Base-by-base conservation (phyloP, 345 rosid species). In the Citrus medica region DNA sequence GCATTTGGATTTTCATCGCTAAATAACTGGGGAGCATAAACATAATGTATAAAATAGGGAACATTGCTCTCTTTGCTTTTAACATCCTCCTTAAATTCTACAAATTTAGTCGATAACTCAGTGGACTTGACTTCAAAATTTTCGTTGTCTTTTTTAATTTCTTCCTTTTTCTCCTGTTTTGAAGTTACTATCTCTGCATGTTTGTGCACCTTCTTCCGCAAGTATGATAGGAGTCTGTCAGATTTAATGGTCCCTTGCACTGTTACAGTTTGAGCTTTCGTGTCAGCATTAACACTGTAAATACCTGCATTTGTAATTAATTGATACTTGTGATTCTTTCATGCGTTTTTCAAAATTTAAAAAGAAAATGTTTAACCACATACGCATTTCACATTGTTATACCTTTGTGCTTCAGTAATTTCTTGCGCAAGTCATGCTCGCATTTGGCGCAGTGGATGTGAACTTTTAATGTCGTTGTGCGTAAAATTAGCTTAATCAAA, bases 1-100 rank as follows among this genome's bases (percentile, higher is more conserved):
- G 98, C 87, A 74, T 94, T 86, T 28, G 98, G 98, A 79, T 94
- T 94, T 82, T 94, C 96, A 81, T 94, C 97, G 76, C 98, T 94
- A 71, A 94, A 94, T 75, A 86, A 75, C 64, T 90, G 97, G 42
- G 98, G 96, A 80, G 96, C 92, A 21, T 94, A 90, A 63, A 88
- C 93, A 61, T 90, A 90, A 76, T 91, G 97, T 71, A 94, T 69
- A 62, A 94, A 88, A 78, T 92, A 94, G 7, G 98, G 96, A 77
- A 61, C 63, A 77, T 76, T 74, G 35, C 80, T 80, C 73, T 91
- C 94, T 73, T 75, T 89, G 58, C 78, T 83, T 74, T 82, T 87
- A 7, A 69, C 88, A 81, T 87, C 91, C 51, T 83, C 79, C 86
- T 85, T 88, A 35, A 77, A 64, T 75, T 85, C 88, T 1, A 58